These are phyloP conservation scores for Saccharomyces kudriavzevii DNA, from an alignment of 805 yeast species.

Conservation along the genomic window DNA sequence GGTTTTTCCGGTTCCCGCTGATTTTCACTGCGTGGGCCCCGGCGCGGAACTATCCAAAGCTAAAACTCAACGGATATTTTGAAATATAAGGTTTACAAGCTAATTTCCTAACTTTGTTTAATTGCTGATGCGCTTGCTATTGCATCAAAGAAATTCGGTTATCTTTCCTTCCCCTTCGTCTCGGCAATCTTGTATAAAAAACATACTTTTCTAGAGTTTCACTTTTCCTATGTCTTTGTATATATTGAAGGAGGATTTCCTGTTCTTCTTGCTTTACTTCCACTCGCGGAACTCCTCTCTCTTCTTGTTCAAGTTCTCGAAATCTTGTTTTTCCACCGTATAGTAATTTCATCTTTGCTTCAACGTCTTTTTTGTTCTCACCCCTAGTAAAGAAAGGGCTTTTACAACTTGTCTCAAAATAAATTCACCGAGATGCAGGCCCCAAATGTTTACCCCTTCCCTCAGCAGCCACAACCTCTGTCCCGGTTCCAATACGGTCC, in stretches of 20 bases:
- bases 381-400: no score
- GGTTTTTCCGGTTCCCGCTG: not conserved
- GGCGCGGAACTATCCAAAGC: not conserved
- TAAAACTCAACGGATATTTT: not conserved
- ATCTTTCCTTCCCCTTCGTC: not conserved
- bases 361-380: not conserved
- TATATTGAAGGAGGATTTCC: not conserved
- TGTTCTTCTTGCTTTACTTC: not conserved
- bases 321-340: no score
- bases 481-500: not conserved
- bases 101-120: not conserved
- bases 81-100: not conserved
- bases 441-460: not conserved
- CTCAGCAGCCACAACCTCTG: not conserved
- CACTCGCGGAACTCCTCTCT: not conserved
- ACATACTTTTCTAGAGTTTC: not conserved
- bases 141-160: not conserved
- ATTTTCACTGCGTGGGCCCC: not conserved
- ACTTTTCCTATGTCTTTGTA: not conserved
- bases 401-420: not conserved
- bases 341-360: no score
- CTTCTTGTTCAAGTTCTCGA: not conserved
- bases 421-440: not conserved
- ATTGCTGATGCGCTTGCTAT: not conserved
- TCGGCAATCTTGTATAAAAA: not conserved